A percentile compares a stretch with the other conserved stretches of the same genome.
Conservation (phyloP, 345 rosid species). For the Gossypium longicalyx region DNA sequence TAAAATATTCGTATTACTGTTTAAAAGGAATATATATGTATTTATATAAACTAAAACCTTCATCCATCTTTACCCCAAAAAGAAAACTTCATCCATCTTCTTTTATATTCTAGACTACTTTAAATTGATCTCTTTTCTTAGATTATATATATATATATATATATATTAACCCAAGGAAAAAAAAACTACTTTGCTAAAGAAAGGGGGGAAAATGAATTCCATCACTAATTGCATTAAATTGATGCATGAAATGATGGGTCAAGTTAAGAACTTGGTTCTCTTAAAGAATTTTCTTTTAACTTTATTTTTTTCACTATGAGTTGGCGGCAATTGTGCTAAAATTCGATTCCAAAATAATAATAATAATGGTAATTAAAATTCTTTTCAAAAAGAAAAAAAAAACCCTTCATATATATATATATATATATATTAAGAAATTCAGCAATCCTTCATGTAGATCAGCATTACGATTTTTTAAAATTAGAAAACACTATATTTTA, state of each 20-base stretch:
- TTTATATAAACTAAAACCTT: conserved; percentile 17
- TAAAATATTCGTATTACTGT: background rate
- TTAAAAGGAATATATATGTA: background rate
- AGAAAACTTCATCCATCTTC: background rate
- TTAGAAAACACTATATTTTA: background rate
- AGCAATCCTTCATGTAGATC: background rate
- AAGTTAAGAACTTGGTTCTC: conserved; percentile 13
- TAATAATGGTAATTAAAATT: background rate
- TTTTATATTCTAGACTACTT: conserved; percentile 14
- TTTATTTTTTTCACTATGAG: background rate
- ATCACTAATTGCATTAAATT: background rate
- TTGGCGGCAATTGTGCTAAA: background rate
- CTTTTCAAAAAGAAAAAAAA: background rate
- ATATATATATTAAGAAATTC: background rate
- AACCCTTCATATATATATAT: background rate
- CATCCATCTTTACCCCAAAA: background rate
- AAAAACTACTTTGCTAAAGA: background rate
- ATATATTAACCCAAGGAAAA: background rate
- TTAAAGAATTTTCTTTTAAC: background rate
- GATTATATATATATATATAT: background rate
- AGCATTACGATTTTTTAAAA: background rate
- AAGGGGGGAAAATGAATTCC: background rate
- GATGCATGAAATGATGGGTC: conserved; percentile 8
- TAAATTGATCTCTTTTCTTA: background rate
- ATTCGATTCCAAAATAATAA: background rate